phyloP scores from a whole-genome alignment of 805 yeast genomes.

The Blastobotrys americana region DNA sequence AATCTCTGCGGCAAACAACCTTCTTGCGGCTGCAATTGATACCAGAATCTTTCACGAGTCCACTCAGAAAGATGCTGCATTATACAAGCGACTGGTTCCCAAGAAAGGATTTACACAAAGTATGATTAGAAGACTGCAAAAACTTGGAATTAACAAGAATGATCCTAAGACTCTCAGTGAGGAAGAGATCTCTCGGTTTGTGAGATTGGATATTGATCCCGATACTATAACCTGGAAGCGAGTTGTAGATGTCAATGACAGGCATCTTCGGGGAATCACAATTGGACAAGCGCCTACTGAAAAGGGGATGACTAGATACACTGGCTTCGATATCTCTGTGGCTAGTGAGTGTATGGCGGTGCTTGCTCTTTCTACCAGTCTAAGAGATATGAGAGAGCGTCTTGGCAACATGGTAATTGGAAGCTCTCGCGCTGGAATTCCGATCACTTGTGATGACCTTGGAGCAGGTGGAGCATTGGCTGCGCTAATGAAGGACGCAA shows the following conservation, averaged over 20 bases:
- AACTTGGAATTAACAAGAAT: constrained; percentile 73
- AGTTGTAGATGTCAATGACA: constrained; percentile 91
- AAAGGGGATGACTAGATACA: constrained; percentile 73
- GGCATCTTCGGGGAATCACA: constrained; percentile 81
- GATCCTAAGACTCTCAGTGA: constrained; percentile 73
- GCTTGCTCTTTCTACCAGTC: constrained; percentile 70
- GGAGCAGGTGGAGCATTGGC: constrained; percentile 95
- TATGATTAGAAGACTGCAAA: constrained; percentile 66
- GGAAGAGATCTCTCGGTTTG: constrained; percentile 68
- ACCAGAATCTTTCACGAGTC: constrained; percentile 94
- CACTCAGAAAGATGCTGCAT: constrained; percentile 74
- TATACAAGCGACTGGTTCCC: constrained; percentile 83
- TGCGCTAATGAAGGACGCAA: constrained; percentile 90
- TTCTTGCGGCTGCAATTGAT: constrained; percentile 93
- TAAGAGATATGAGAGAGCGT: constrained; percentile 78
- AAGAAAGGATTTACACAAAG: constrained; percentile 83
- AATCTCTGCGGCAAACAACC: constrained; percentile 85
- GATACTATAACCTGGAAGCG: constrained; percentile 85
- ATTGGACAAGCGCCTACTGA: constrained; percentile 91
- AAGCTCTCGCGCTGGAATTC: constrained; percentile 61
- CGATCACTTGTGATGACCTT: constrained; percentile 88
- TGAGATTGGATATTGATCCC: constrained; percentile 83
- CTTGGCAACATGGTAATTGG: constrained; percentile 89
- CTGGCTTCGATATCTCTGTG: constrained; percentile 95
- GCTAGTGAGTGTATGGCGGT: constrained; percentile 97